Conservation (phyloP, 345 rosid species). For the Toxicodendron radicans region DNA sequence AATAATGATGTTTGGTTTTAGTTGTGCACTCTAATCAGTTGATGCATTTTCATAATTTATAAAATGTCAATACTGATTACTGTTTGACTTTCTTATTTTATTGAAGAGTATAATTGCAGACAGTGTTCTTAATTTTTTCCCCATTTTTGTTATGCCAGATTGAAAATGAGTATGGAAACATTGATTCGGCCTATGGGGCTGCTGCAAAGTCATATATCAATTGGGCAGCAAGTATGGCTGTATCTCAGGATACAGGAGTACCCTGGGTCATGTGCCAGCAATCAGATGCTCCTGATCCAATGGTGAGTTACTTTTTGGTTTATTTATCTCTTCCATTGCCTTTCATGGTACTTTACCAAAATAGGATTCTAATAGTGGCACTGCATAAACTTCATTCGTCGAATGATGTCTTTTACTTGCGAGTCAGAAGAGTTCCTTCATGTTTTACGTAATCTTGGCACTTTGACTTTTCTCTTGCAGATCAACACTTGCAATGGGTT, state of each 20-base stretch:
- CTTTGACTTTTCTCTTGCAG: conserved; percentile 37
- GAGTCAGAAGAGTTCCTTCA: neutral
- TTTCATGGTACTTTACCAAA: neutral
- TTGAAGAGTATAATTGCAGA: neutral
- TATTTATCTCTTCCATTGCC: neutral
- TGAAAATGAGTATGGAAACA: conserved; percentile 94
- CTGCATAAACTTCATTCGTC: conserved; percentile 4
- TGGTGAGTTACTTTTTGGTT: conserved; percentile 47
- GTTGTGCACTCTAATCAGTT: neutral
- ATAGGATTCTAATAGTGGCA: neutral
- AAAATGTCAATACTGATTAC: conserved; percentile 1
- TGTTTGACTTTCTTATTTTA: conserved; percentile 13
- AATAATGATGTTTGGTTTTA: conserved; percentile 8
- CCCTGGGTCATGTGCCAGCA: conserved; percentile 99
- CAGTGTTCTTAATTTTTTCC: neutral
- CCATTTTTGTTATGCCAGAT: conserved; percentile 47
- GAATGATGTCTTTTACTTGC: conserved; percentile 3
- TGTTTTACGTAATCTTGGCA: conserved; percentile 8
- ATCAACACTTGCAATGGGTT: conserved; percentile 97
- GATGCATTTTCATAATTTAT: conserved; percentile 5
- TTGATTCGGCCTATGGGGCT: conserved; percentile 65
- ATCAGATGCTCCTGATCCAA: conserved; percentile 88
- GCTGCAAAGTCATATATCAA: conserved; percentile 74
- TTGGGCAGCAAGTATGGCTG: conserved; percentile 95
- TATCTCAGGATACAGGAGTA: conserved; percentile 80